phyloP scores from a whole-genome alignment of 805 yeast species.

The Candida loeiensis region DNA sequence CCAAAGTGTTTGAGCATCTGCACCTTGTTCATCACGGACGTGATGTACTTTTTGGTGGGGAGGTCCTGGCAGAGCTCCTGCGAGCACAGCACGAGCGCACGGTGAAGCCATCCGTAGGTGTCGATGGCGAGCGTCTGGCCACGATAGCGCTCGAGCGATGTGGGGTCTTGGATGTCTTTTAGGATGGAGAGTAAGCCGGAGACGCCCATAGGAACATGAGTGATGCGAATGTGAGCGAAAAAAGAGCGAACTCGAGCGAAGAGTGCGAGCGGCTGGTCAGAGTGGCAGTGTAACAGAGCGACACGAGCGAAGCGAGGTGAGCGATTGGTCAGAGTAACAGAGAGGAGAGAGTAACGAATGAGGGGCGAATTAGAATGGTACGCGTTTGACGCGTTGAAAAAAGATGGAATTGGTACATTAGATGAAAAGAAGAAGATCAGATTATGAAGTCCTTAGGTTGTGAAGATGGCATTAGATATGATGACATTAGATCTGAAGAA shows the following conservation, averaged over 20 bases:
- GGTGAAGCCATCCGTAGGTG: slow-evolving; percentile 95
- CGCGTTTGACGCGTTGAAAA: neutral
- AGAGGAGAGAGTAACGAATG: too few species aligned
- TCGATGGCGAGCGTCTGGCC: slow-evolving; percentile 89
- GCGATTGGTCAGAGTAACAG: too few species aligned
- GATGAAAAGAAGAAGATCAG: neutral
- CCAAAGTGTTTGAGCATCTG: slow-evolving; percentile 63
- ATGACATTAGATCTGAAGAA: too few species aligned
- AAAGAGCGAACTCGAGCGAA: neutral
- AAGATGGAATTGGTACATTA: too few species aligned
- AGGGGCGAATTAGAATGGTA: too few species aligned
- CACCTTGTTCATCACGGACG: slow-evolving; percentile 64
- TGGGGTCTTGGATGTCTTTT: slow-evolving; percentile 65
- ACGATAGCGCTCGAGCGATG: slow-evolving; percentile 54
- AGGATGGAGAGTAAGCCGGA: slow-evolving; percentile 76
- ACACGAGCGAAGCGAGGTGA: too few species aligned
- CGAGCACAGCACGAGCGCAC: slow-evolving; percentile 79
- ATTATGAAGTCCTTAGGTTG: too few species aligned
- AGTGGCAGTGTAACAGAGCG: too few species aligned
- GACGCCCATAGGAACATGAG: slow-evolving; percentile 83
- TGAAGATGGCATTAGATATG: too few species aligned
- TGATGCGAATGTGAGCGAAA: too few species aligned
- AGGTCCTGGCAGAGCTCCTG: slow-evolving; percentile 68
- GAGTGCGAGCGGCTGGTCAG: too few species aligned
- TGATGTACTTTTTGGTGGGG: slow-evolving; percentile 71